Base-by-base conservation (phyloP, 2,329 filamentous ascomycete genomes). In the Balansia obtecta region DNA sequence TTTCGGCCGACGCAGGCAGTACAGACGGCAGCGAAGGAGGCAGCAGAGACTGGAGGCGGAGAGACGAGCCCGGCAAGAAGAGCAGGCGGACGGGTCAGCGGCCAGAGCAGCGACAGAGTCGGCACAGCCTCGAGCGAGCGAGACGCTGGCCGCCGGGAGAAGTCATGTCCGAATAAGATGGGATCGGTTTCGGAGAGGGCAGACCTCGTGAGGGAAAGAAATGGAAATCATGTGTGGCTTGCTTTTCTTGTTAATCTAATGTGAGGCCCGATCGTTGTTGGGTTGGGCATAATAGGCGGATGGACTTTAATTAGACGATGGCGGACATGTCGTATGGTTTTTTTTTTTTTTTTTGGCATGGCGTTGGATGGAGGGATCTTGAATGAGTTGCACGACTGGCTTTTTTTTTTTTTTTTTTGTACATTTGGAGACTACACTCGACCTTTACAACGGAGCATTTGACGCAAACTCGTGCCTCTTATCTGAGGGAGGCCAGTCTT, bases 1-100 rank as follows among this genome's bases (percentile, higher is more conserved):
- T 48, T 61, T 61, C 39, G 50, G 53, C 32, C 55, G 53, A 48
- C 55, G 56, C 13, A 30, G 41, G 16, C 41, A 11, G 4, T 20
- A 44, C 34, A 52, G 51, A 42, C 55, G 53, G 18, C 38, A 46
- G 40, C 41, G 46, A 16, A 45, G 42, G 20, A 32, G 44, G 15
- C 27, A 22, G 40, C n/a, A 18, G 30, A 18, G 22, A 22, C 16
- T 34, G n/a, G 15, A 22, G 18, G 40, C 40, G 16, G 40, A 27
- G 40, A 16, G 16, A 15, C 40, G 40, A 11, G 40, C 40, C 3
- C n/a, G 10, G 38, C 38, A 18, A 7, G 30, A 37, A 45, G 13
- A 13, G 15, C 32, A 30, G 42, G n/a, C 13, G 13, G 27, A 30
- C 30, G 27, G 32, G 27, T 34, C 4, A 13, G 3, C 12, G 13